Percentiles rank a stretch among this genome's conserved stretches.
phyloP scores from a whole-genome alignment of 805 yeast species.

The Lipomyces starkeyi region DNA sequence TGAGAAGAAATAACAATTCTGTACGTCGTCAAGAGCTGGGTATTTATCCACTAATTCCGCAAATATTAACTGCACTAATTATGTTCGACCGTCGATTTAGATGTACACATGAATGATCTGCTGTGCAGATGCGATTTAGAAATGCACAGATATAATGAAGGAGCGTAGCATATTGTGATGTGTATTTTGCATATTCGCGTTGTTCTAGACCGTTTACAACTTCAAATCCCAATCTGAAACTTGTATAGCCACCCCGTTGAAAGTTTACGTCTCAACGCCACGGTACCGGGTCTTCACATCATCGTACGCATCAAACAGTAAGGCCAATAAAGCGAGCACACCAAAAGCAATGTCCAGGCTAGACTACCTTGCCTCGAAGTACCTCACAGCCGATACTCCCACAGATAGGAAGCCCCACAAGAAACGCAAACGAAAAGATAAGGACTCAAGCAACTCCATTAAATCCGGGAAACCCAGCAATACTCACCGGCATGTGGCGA shows the following conservation, averaged over 20 bases:
- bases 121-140: not conserved
- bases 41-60: not conserved
- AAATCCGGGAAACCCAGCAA: not conserved
- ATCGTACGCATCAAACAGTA: not conserved
- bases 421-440: conserved; percentile 40
- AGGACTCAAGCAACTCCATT: conserved; percentile 20
- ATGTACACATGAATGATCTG: not conserved
- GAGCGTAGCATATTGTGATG: not conserved
- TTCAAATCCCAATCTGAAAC: not conserved
- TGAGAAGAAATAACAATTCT: not conserved
- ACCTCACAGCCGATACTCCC: conserved; percentile 46
- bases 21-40: not conserved
- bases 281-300: not conserved
- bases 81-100: not conserved
- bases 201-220: not conserved
- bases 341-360: conserved; percentile 51
- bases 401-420: conserved; percentile 37
- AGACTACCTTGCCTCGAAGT: conserved; percentile 55
- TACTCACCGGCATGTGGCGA: not conserved
- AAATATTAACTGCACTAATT: not conserved
- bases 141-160: not conserved
- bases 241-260: conserved; percentile 9
- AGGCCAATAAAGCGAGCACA: not conserved
- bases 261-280: conserved; percentile 7
- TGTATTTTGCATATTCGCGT: not conserved